phyloP scores from a whole-genome alignment of 768 basidiomycete species.

The Agaricus subrufescens region DNA sequence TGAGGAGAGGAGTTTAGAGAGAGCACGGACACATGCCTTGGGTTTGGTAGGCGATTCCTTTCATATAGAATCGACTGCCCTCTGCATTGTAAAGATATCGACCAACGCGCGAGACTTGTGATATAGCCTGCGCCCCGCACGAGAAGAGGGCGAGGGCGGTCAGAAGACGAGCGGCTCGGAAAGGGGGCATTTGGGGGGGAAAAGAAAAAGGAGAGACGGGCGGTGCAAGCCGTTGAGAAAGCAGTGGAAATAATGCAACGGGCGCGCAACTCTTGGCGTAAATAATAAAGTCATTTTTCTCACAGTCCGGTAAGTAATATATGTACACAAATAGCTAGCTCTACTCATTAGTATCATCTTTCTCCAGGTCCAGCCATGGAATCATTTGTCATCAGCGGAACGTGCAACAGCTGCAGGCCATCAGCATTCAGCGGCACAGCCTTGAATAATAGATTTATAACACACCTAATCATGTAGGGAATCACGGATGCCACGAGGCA shows the following conservation, averaged over 20 bases:
- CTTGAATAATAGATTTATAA: not conserved
- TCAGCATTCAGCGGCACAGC: not conserved
- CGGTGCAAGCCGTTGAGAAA: not conserved
- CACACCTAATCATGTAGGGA: constrained; percentile 74
- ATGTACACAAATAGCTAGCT: no score
- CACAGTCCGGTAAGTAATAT: no score
- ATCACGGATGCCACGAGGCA: constrained; percentile 59
- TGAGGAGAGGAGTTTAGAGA: constrained; percentile 3
- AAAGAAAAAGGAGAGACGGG: no score
- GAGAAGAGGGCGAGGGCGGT: constrained; percentile 34
- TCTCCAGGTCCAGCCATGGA: constrained; percentile 5
- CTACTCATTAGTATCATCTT: not conserved
- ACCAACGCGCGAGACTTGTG: constrained; percentile 63
- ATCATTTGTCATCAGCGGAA: constrained; percentile 48
- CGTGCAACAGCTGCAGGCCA: constrained; percentile 62
- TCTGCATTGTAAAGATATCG: constrained; percentile 77
- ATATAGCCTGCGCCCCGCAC: constrained; percentile 60
- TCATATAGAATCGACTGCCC: constrained; percentile 83
- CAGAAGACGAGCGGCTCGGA: constrained; percentile 30
- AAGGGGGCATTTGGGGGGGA: constrained; percentile 19
- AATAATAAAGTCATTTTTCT: no score
- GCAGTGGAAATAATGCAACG: not conserved
- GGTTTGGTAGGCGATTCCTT: constrained; percentile 80
- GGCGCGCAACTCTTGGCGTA: not conserved
- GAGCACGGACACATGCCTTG: constrained; percentile 47